Base-by-base conservation (phyloP, 1,284 basidiomycete genomes). In the Erythrobasidium hasegawianum region DNA sequence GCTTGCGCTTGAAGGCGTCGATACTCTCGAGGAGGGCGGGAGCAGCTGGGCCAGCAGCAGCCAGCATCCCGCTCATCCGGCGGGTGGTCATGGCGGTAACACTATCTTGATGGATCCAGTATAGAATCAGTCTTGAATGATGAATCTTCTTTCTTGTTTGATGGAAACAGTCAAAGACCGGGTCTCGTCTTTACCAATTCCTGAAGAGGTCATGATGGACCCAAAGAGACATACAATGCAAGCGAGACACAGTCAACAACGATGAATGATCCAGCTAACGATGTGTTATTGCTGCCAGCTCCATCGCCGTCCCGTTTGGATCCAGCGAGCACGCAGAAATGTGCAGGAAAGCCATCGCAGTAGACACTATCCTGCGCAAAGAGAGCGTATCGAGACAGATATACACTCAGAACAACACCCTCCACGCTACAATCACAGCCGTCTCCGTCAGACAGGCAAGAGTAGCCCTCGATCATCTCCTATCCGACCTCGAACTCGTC, bases 401-500 rank as follows among this genome's bases (percentile, higher is more conserved):
- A 10, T 58, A 68, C 5, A 45, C 64, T 1, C 69, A 54, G 16
- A 24, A 47, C 22, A 24, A 24, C 8, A 14, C 26, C 45, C 20
- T 26, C 58, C 22, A 4, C 52, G 72, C 70, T n/a, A 39, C 47
- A 0, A 69, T 74, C 40, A 49, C 41, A 2, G 74, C 74, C 1
- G 55, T 68, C 2, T 73, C 72, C 2, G 69, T 74, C 7, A 40
- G 71, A 1, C 73, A 75, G 53, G 73, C 73, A 0, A 65, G 75
- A 10, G 75, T 76, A 1, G 73, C 75, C 7, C 69, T 76, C 24
- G 73, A 75, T 41, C 75, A 92, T 84, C 73, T 87, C 82, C 57
- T 78, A 66, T 53, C 81, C 80, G 68, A 86, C 84, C 20, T 84
- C 82, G 40, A 92, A 80, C 70, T 81, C 73, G 64, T 76, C 11